Evolutionary conservation across 805 yeast species (phyloP).

Genomic region (Millerago galiae): DNA sequence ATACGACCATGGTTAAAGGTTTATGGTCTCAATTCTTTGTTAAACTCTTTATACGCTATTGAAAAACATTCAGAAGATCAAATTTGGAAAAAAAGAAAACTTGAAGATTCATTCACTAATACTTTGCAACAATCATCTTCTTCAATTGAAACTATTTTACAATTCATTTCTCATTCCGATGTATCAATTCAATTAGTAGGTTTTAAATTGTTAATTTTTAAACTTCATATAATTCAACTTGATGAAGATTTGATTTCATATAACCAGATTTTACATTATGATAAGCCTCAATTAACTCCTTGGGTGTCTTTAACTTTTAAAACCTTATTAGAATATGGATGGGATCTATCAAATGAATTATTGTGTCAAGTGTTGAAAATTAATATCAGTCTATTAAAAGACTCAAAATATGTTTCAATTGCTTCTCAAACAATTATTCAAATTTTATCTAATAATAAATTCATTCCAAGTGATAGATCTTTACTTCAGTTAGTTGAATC

Average conservation of each 20-base stretch:
- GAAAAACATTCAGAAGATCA: conserved; percentile 2
- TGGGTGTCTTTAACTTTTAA: conserved; percentile 18
- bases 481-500: conserved; percentile 42
- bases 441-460: conserved; percentile 12
- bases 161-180: conserved; percentile 5
- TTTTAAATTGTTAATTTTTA: conserved; percentile 26
- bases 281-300: conserved; percentile 2
- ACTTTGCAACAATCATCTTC: conserved; percentile 23
- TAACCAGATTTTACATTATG: conserved; percentile 11
- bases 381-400: conserved; percentile 29
- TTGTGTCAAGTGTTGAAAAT: conserved; percentile 23
- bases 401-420: conserved; percentile 14
- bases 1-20: conserved; percentile 36
- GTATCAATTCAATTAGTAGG: conserved; percentile 9
- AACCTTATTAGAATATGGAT: conserved; percentile 15
- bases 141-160: conserved; percentile 20
- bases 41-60: conserved; percentile 10
- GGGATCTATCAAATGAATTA: conserved; percentile 13
- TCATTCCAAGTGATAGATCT: conserved; percentile 29
- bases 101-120: conserved; percentile 20
- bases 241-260: conserved; percentile 2
- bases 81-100: conserved; percentile 24
- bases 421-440: conserved; percentile 21
- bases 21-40: conserved; percentile 30
- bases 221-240: conserved; percentile 12